Conservation (phyloP, 2,329 filamentous ascomycete genomes). For the Ilyonectria destructans region DNA sequence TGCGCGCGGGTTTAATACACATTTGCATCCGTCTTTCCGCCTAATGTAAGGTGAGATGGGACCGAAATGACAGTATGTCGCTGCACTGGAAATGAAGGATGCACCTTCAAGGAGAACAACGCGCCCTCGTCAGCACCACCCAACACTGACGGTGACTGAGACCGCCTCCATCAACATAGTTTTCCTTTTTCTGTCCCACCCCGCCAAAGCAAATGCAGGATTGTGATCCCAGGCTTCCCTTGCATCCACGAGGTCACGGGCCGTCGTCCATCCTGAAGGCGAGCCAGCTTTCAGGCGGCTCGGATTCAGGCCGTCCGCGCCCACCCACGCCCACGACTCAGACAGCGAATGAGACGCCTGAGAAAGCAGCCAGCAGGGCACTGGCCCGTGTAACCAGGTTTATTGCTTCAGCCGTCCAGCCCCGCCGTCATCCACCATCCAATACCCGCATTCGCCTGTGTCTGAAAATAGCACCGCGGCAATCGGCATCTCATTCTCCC, state of each 20-base stretch:
- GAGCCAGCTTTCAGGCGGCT: constrained; percentile 7
- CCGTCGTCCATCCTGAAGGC: constrained; percentile 6
- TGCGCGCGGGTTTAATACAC: not conserved
- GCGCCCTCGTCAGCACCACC: not conserved
- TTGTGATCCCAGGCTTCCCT: constrained; percentile 33
- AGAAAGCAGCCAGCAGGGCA: constrained; percentile 26
- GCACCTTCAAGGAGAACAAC: not conserved
- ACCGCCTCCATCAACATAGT: not conserved
- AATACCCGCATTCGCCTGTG: constrained; percentile 6
- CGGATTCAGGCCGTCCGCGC: constrained; percentile 29
- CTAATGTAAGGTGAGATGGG: constrained; percentile 4
- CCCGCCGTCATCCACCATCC: not conserved
- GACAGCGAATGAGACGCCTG: constrained; percentile 37
- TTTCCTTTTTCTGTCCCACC: constrained; percentile 28
- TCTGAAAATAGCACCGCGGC: constrained; percentile 32
- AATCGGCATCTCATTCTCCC: constrained; percentile 29
- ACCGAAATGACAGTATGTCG: constrained; percentile 2
- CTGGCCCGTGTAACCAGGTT: constrained; percentile 4
- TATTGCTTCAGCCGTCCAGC: constrained; percentile 8
- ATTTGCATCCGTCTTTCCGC: constrained; percentile 3
- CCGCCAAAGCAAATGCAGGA: constrained; percentile 23
- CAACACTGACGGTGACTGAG: not conserved
- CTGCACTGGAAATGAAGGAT: constrained; percentile 16
- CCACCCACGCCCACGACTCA: constrained; percentile 1
- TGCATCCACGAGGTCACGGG: constrained; percentile 38